Evolutionary conservation across 106 monocot genomes (phyloP), one percentile per base, ranked within the genome.

Genomic region (Acorus calamus): DNA sequence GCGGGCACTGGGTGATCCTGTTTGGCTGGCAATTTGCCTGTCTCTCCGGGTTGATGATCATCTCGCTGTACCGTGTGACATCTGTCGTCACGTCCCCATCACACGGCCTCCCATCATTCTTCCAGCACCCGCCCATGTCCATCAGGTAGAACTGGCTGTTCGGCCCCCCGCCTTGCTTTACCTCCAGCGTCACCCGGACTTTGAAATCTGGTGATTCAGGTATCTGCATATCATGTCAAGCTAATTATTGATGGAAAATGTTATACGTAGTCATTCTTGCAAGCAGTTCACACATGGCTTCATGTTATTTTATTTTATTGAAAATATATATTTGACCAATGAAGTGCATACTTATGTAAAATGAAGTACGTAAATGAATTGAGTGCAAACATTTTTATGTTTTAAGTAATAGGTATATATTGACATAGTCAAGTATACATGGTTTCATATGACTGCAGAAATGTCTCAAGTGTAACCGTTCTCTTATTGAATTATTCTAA

Each of bases 61-160:
- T 87, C 66, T 92, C 92, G 60, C 87, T 84, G 81, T 92, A 92
- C 11, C 92, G 80, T 3, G 92, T 92, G 43, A 92, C 92, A 45
- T 92, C 92, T 10, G 77, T 77, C 13, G 69, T 76, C 41, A 84
- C 87, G 45, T 92, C 77, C 43, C 92, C 92, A 28, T 92, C 83
- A 66, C 92, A 92, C 2, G 81, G 81, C 2, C 56, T n/a, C 44
- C 87, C 92, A 53, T 70, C 69, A 77, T 92, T 92, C 70, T 92
- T 92, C 92, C 87, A 92, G 81, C 92, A 92, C 64, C 92, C 76
- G 6, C 92, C 92, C 76, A 92, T 87, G 92, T 92, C 92, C 77
- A 92, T 77, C 47, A 92, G 77, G 71, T 92, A 92, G 77, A 92
- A 92, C 66, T 92, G 92, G 72, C 87, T 87, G 11, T 75, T 79